Percentiles rank a stretch among this genome's conserved stretches.
These are phyloP conservation scores for Candida ascalaphidarum DNA, from an alignment of 805 yeast genomes.

Conservation along the genomic window DNA sequence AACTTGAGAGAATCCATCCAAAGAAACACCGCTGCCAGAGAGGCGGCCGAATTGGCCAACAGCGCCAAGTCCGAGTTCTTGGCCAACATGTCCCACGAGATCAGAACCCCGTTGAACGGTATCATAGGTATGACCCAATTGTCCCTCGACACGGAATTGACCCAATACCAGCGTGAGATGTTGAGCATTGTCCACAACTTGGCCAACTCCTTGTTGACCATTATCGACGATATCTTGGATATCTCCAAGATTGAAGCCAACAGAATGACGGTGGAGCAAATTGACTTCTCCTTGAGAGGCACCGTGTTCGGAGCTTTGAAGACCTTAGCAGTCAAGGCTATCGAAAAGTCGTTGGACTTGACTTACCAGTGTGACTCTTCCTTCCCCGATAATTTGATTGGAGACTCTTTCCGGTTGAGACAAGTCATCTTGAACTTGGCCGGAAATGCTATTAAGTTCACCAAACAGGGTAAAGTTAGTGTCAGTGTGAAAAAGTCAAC, in stretches of 20 bases:
- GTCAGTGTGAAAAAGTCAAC: conserved; percentile 56
- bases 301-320: conserved; percentile 87
- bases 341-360: conserved; percentile 74
- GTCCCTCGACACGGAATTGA: conserved; percentile 79
- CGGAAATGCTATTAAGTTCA: conserved; percentile 86
- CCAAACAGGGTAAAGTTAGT: conserved; percentile 74
- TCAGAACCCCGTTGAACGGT: conserved; percentile 89
- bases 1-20: conserved; percentile 83
- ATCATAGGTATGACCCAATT: conserved; percentile 89
- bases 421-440: conserved; percentile 82
- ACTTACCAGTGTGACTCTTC: conserved; percentile 78
- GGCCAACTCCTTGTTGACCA: conserved; percentile 77
- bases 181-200: conserved; percentile 79
- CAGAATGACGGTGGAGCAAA: conserved; percentile 87
- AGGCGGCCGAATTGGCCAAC: conserved; percentile 88
- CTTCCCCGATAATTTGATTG: conserved; percentile 79
- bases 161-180: conserved; percentile 91
- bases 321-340: conserved; percentile 83
- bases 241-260: conserved; percentile 91
- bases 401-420: conserved; percentile 81
- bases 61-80: conserved; percentile 83
- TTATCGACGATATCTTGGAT: conserved; percentile 85
- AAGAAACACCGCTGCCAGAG: conserved; percentile 88
- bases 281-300: conserved; percentile 77
- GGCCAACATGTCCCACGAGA: conserved; percentile 80